Evolutionary conservation across 2,329 filamentous ascomycete species (phyloP), one percentile per base, ranked within the genome.

Genomic region (Rhexocercosporidium sp.): DNA sequence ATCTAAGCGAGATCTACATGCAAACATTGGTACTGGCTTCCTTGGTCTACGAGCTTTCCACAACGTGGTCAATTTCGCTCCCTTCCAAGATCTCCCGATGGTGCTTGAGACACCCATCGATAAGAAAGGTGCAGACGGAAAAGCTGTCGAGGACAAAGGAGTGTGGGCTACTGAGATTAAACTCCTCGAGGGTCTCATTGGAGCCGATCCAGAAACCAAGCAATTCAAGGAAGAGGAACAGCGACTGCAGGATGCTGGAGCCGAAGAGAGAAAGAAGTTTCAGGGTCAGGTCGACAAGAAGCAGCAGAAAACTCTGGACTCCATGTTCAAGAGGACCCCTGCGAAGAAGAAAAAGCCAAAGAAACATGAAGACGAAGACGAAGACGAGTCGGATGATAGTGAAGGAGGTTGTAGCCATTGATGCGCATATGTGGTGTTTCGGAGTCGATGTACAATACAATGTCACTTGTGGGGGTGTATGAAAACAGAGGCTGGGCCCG

Each of bases 91-190:
- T 29, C 80, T 97, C 74, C 96, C 96, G 3, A 93, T 99, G 88
- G 90, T 99, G 1, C 86, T 99, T 8, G 96, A 99, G 82, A 99
- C 96, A n/a, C 96, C 96, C 6, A 95, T 96, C 70, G 93, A 96
- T 69, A 85, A 85, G 44, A 87, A 88, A 54, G 89, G 86, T 20
- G 81, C 84, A 57, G 84, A 90, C 70, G 91, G 90, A 51, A 90
- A 90, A 78, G 84, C 84, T 31, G 79, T 89, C 44, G 92, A 97
- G 75, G 93, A 97, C 78, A 93, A 90, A 78, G 83, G 87, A 62
- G 85, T 97, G 18, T 98, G 95, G 94, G 94, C 94, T 0, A 85
- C 90, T 54, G 96, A 99, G 81, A 98, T 99, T 80, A 97, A 97
- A 82, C 82, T 98, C 70, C 85, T 99, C 5, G 96, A 99, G 80